A percentile compares a stretch with the other conserved stretches of the same genome.
Evolutionary conservation across 495 filamentous ascomycete species (phyloP).

Genomic region (Penicillium antarcticum): DNA sequence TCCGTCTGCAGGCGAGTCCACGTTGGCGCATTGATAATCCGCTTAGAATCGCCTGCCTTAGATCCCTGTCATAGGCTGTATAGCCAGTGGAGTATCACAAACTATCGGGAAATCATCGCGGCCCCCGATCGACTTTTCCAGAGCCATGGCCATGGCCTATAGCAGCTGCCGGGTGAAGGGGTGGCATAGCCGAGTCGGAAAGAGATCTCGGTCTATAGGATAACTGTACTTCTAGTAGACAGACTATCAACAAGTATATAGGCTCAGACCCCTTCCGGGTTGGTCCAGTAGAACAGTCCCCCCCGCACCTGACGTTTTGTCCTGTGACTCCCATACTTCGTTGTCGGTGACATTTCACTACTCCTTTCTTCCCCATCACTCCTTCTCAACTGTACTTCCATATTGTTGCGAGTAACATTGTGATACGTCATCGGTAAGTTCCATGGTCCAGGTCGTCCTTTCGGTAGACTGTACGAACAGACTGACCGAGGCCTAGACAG

Average conservation of each 20-base stretch:
- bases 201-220: neutral
- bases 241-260: slow-evolving; percentile 4
- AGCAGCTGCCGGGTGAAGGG: slow-evolving; percentile 8
- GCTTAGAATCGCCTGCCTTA: neutral
- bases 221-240: neutral
- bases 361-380: no score
- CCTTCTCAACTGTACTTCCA: neutral
- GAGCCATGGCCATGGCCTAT: slow-evolving; percentile 3
- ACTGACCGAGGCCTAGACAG: no score
- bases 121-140: neutral
- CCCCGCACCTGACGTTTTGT: slow-evolving; percentile 6
- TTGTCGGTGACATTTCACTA: no score
- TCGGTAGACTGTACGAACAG: no score
- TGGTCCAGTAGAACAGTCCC: neutral
- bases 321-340: slow-evolving; percentile 13
- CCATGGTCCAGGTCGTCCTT: slow-evolving; percentile 1
- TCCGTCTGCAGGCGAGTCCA: neutral
- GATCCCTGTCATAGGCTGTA: neutral
- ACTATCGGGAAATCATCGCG: neutral
- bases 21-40: neutral
- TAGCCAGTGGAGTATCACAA: neutral
- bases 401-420: neutral
- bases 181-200: slow-evolving; percentile 10
- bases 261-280: slow-evolving; percentile 3
- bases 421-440: slow-evolving; percentile 23